phyloP scores from a whole-genome alignment of 805 yeast genomes.

The Ogataea allantospora region DNA sequence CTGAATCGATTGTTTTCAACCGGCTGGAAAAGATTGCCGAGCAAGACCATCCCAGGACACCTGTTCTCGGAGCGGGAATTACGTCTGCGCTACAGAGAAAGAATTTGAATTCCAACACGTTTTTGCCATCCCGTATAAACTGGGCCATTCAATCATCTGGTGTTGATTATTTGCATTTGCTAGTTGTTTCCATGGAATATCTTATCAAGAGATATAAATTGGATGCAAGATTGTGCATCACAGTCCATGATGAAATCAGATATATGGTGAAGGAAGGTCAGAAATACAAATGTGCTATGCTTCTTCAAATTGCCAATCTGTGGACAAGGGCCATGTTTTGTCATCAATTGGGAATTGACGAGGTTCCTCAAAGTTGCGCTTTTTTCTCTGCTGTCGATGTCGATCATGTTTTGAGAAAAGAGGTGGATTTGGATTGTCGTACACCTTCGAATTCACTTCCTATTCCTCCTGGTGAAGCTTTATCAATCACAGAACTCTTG shows the following conservation, averaged over 20 bases:
- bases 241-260: slow-evolving; percentile 95
- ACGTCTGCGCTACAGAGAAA: slow-evolving; percentile 74
- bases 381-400: slow-evolving; percentile 93
- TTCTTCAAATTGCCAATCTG: slow-evolving; percentile 82
- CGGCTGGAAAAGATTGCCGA: slow-evolving; percentile 84
- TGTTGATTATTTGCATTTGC: slow-evolving; percentile 87
- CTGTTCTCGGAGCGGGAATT: slow-evolving; percentile 89
- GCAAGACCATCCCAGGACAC: slow-evolving; percentile 78
- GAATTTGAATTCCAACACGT: slow-evolving; percentile 63
- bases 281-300: slow-evolving; percentile 71
- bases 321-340: slow-evolving; percentile 98
- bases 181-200: slow-evolving; percentile 86
- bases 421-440: slow-evolving; percentile 85
- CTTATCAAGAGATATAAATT: slow-evolving; percentile 60
- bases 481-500: slow-evolving; percentile 57
- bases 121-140: slow-evolving; percentile 86
- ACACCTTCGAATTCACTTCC: slow-evolving; percentile 81
- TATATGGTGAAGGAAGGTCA: slow-evolving; percentile 74
- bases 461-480: slow-evolving; percentile 76
- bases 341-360: slow-evolving; percentile 84
- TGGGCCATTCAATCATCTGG: slow-evolving; percentile 99
- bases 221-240: slow-evolving; percentile 74
- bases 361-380: slow-evolving; percentile 92
- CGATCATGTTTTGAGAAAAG: slow-evolving; percentile 85
- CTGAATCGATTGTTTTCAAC: slow-evolving; percentile 90